A percentile compares a stretch with the other conserved stretches of the same genome.
These are phyloP conservation scores for Geranium incanum DNA, from an alignment of 441 rosid genomes.

Conservation along the genomic window DNA sequence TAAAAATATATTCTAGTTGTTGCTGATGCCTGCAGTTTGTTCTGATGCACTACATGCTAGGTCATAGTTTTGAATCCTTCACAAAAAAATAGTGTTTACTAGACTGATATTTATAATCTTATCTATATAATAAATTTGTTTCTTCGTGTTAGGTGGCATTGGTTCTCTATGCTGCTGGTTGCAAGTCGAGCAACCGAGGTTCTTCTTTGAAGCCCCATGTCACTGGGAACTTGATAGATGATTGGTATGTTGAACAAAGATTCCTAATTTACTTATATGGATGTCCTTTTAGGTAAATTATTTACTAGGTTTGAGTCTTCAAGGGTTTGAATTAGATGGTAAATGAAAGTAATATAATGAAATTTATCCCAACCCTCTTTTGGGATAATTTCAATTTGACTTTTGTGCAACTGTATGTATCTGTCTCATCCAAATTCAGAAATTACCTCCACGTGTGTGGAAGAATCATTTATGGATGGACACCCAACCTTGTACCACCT, in stretches of 20 bases:
- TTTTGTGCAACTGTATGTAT: no score
- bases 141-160: constrained; percentile 44
- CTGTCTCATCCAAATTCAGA: neutral
- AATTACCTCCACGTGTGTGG: neutral
- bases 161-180: constrained; percentile 49
- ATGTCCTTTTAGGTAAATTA: neutral
- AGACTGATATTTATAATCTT: constrained; percentile 10
- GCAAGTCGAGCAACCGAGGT: constrained; percentile 45
- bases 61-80: neutral
- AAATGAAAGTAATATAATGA: neutral
- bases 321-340: neutral
- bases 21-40: neutral
- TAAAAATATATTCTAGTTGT: no score
- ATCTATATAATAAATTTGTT: constrained; percentile 15
- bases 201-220: constrained; percentile 78
- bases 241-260: constrained; percentile 45
- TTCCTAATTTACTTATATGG: neutral
- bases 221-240: constrained; percentile 60
- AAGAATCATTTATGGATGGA: neutral
- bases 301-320: neutral
- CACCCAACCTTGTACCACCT: neutral
- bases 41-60: neutral
- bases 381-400: neutral
- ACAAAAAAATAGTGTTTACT: neutral
- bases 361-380: neutral